Base-by-base conservation (phyloP, 352 stramenopile species). In the Pythium folliculosum region DNA sequence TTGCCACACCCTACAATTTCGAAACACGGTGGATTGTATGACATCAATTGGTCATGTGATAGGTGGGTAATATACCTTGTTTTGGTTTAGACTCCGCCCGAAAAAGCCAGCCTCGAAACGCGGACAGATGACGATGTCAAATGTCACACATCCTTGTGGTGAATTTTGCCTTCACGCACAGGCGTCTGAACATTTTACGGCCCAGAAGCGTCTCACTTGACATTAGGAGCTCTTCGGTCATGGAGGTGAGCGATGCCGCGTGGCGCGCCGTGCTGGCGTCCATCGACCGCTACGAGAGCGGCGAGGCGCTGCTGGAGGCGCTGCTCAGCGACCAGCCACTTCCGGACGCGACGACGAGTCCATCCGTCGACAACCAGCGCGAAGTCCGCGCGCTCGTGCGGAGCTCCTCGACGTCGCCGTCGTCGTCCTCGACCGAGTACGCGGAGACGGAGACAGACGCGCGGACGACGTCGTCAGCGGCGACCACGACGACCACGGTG, bases 201-300 rank as follows among this genome's bases (percentile, higher is more conserved):
- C n/a, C n/a, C n/a, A n/a, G n/a, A n/a, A n/a, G n/a, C n/a, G n/a
- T n/a, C n/a, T n/a, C n/a, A n/a, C n/a, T n/a, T n/a, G n/a, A n/a
- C n/a, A 32, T 32, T 32, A 32, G 27, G 27, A 32, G 27, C 27
- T 32, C 27, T 32, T 32, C 27, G 27, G 19, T 2, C 23, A 53
- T 63, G 56, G 56, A 63, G 43, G 35, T 50, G 6, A 50, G 16
- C 38, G 54, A 61, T 5, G 55, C 55, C 5, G 43, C 38, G 27
- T 62, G 55, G 55, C 43, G 55, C 38, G 55, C 55, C 38, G 55
- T 62, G 38, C 55, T 62, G 12, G 55, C 55, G 35, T 62, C 55
- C 21, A 62, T 62, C 55, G 55, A 62, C 10, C 55, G 43, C 21
- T 62, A 62, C 55, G 55, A 51, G 22, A 62, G 37, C n/a, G 55